These are phyloP conservation scores for Salix suchowensis DNA, from an alignment of 345 rosid species.

Conservation along the genomic window DNA sequence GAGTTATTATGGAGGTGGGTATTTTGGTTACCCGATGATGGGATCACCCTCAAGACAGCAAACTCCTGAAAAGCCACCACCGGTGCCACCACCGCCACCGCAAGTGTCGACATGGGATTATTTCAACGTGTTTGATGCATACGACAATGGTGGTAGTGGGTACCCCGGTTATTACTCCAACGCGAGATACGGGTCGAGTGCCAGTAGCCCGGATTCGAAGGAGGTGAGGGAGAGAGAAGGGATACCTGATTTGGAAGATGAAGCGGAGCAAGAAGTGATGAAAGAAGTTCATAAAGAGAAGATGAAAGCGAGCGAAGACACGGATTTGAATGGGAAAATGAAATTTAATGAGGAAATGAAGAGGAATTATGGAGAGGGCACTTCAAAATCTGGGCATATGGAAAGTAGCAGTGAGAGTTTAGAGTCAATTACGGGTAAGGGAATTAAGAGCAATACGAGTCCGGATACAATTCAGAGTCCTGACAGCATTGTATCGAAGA, in stretches of 20 bases:
- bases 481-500: slow-evolving; percentile 40
- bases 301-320: slow-evolving; percentile 28
- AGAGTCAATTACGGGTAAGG: slow-evolving; percentile 26
- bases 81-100: slow-evolving; percentile 80
- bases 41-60: slow-evolving; percentile 32
- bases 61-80: slow-evolving; percentile 38
- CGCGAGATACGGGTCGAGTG: slow-evolving; percentile 39
- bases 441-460: slow-evolving; percentile 28
- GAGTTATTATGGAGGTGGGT: slow-evolving; percentile 31
- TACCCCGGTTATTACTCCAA: slow-evolving; percentile 27
- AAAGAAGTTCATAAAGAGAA: slow-evolving; percentile 39
- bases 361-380: slow-evolving; percentile 55
- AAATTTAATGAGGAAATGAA: slow-evolving; percentile 21
- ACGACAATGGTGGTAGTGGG: slow-evolving; percentile 34
- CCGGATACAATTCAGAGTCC: slow-evolving; percentile 32
- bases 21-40: slow-evolving; percentile 46
- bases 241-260: slow-evolving; percentile 95
- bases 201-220: slow-evolving; percentile 81
- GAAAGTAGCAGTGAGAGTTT: slow-evolving; percentile 32
- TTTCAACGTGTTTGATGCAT: slow-evolving; percentile 62
- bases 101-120: slow-evolving; percentile 70
- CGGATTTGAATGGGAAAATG: slow-evolving; percentile 14
- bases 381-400: slow-evolving; percentile 51
- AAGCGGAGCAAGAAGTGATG: slow-evolving; percentile 59
- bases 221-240: slow-evolving; percentile 95